These are phyloP conservation scores for Nidula niveotomentosa DNA, from an alignment of 1,284 basidiomycete genomes.

Conservation along the genomic window DNA sequence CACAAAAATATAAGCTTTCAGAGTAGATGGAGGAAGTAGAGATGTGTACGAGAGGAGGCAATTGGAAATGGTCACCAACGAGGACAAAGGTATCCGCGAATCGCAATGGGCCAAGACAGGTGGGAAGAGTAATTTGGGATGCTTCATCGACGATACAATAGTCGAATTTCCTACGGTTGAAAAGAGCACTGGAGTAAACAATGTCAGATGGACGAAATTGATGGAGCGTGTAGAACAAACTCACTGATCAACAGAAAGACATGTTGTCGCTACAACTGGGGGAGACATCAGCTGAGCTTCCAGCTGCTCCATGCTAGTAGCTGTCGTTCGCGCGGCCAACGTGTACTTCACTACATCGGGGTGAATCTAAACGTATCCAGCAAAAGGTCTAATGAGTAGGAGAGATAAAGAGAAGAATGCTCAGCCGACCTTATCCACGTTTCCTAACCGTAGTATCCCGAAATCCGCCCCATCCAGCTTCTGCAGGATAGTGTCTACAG, in stretches of 20 bases:
- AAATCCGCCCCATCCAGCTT: slow-evolving; percentile 72
- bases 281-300: slow-evolving; percentile 83
- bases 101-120: slow-evolving; percentile 90
- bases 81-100: slow-evolving; percentile 91
- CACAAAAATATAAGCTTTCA: not conserved
- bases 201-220: too few species aligned
- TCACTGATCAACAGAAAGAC: slow-evolving; percentile 90
- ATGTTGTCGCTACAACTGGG: slow-evolving; percentile 95
- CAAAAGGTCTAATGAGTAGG: too few species aligned
- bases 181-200: slow-evolving; percentile 63
- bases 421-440: slow-evolving; percentile 80
- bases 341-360: slow-evolving; percentile 76
- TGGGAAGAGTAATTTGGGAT: slow-evolving; percentile 96
- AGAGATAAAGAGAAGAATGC: not conserved
- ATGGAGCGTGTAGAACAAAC: slow-evolving; percentile 22
- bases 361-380: slow-evolving; percentile 57
- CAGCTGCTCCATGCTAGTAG: slow-evolving; percentile 73
- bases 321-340: slow-evolving; percentile 51
- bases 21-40: not conserved
- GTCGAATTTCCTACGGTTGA: slow-evolving; percentile 85
- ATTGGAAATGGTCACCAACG: slow-evolving; percentile 96
- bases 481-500: slow-evolving; percentile 92
- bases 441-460: slow-evolving; percentile 84
- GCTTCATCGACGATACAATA: slow-evolving; percentile 99
- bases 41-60: slow-evolving; percentile 81